Evolutionary conservation across 2,329 filamentous ascomycete species (phyloP).

Genomic region (Aspergillus cejpii): DNA sequence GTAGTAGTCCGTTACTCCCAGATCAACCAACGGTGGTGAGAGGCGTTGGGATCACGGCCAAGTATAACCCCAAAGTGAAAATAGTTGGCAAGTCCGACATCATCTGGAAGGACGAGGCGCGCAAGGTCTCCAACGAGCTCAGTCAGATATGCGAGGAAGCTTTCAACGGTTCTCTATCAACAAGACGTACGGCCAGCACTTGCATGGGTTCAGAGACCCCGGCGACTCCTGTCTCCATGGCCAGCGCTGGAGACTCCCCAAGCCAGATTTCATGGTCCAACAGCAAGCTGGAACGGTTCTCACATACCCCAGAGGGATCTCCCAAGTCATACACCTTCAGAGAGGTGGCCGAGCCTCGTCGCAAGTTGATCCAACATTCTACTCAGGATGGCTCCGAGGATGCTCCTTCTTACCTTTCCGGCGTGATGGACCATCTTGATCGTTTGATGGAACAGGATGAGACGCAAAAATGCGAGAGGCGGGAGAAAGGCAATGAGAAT

Average conservation of each 20-base stretch:
- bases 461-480: conserved; percentile 4
- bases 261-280: conserved; percentile 12
- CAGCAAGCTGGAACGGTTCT: conserved; percentile 35
- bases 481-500: conserved; percentile 5
- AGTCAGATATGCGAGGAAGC: conserved; percentile 88
- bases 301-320: conserved; percentile 38
- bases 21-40: conserved; percentile 36
- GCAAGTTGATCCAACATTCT: conserved; percentile 50
- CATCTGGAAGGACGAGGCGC: conserved; percentile 66
- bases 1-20: conserved; percentile 37
- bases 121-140: conserved; percentile 76
- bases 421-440: conserved; percentile 56
- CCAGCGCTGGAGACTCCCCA: conserved; percentile 24
- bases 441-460: conserved; percentile 46
- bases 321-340: conserved; percentile 48
- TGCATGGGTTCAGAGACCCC: conserved; percentile 47
- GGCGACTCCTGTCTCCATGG: conserved; percentile 41
- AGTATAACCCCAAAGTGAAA: conserved; percentile 34
- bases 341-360: conserved; percentile 53
- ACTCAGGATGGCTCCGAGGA: conserved; percentile 40
- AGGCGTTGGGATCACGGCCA: conserved; percentile 25
- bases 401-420: conserved; percentile 48
- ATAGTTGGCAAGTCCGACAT: conserved; percentile 41
- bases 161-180: conserved; percentile 65
- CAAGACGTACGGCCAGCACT: conserved; percentile 41